These are phyloP conservation scores for Botryosphaeria dothidea DNA, from an alignment of 2,329 filamentous ascomycete genomes.

Conservation along the genomic window DNA sequence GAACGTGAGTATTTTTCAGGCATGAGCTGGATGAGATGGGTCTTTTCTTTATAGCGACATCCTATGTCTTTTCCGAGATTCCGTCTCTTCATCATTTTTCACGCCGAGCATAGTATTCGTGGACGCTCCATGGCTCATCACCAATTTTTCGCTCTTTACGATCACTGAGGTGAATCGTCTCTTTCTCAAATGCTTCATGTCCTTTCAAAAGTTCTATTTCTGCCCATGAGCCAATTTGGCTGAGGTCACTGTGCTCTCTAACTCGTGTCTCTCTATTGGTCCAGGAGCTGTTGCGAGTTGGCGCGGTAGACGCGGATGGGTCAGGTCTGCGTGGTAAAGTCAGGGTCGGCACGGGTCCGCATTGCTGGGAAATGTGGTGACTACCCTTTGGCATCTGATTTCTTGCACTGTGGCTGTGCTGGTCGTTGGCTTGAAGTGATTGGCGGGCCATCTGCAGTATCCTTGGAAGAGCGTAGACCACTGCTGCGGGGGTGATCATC, in stretches of 20 bases:
- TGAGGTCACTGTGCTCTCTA: background rate
- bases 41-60: too few relatives aligned
- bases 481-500: background rate
- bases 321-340: background rate
- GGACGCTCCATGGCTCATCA: background rate
- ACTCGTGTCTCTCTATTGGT: background rate
- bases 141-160: background rate
- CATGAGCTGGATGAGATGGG: too few relatives aligned
- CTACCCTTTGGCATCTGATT: background rate
- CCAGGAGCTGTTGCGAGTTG: background rate
- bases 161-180: background rate
- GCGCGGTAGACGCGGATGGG: background rate
- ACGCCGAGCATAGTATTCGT: background rate
- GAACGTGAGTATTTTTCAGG: too few relatives aligned
- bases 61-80: too few relatives aligned
- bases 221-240: background rate
- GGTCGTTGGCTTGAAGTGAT: background rate
- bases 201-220: background rate
- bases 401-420: background rate
- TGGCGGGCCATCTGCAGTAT: background rate
- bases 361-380: background rate
- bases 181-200: background rate
- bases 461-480: background rate
- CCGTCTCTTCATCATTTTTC: background rate
- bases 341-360: background rate